phyloP scores from a whole-genome alignment of 257 asterid genomes.

The Solanum arcanum region DNA sequence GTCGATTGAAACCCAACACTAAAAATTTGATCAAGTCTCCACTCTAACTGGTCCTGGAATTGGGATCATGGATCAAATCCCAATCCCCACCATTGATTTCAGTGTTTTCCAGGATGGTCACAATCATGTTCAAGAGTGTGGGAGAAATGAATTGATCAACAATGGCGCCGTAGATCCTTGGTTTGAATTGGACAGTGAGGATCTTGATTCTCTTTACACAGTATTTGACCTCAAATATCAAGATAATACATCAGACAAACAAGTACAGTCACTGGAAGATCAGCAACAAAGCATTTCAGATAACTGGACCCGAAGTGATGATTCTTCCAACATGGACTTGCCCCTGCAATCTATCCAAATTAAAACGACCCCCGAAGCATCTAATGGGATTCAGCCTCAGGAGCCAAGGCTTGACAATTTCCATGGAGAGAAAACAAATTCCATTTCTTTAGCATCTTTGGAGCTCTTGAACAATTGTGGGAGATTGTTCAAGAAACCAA shows the following conservation, averaged over 20 bases:
- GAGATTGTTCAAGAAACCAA: slow-evolving; percentile 12
- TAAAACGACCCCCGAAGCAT: background rate
- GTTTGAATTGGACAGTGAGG: background rate
- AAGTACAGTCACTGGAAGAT: background rate
- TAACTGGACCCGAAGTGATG: background rate
- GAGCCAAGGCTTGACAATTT: background rate
- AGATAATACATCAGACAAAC: background rate
- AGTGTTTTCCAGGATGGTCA: background rate
- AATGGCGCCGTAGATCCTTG: background rate
- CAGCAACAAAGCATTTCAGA: background rate
- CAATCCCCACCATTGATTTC: background rate
- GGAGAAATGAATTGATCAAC: background rate
- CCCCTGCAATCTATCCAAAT: background rate
- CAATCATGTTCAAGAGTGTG: background rate
- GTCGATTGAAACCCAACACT: background rate
- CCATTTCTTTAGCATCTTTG: slow-evolving; percentile 20
- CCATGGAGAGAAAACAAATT: background rate
- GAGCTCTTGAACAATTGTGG: slow-evolving; percentile 21
- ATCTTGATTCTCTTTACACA: background rate
- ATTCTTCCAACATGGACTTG: background rate
- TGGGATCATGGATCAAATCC: background rate
- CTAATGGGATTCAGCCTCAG: background rate
- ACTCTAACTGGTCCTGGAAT: background rate
- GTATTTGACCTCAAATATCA: background rate
- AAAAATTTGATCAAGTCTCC: background rate